phyloP scores from a whole-genome alignment of 179 eudicot genomes.

The Actinidia arguta region DNA sequence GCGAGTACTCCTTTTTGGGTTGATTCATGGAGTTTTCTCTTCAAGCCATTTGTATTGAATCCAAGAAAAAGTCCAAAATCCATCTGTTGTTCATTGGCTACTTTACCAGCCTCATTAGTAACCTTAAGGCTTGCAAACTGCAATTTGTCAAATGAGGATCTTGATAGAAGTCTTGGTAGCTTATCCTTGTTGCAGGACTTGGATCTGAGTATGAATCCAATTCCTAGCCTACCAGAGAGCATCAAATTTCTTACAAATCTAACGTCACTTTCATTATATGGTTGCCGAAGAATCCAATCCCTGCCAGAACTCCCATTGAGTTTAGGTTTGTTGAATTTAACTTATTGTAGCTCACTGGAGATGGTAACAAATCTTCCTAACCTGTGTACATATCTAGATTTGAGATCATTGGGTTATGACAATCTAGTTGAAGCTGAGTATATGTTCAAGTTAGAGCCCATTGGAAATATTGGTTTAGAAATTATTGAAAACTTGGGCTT shows the following conservation, averaged over 20 bases:
- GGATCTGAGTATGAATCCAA: slow-evolving; percentile 25
- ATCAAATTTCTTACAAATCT: slow-evolving; percentile 11
- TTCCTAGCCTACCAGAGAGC: slow-evolving; percentile 18
- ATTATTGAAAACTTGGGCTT: too few relatives aligned
- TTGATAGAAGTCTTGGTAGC: slow-evolving; percentile 17
- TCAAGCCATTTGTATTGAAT: not conserved
- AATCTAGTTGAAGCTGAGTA: too few relatives aligned
- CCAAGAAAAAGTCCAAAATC: not conserved
- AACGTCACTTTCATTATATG: slow-evolving; percentile 8
- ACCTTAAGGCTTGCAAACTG: slow-evolving; percentile 20
- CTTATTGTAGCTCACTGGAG: too few relatives aligned
- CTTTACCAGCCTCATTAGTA: slow-evolving; percentile 23
- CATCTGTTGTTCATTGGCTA: not conserved
- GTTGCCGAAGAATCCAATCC: slow-evolving; percentile 21
- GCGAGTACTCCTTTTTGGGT: not conserved
- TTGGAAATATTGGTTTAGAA: too few relatives aligned
- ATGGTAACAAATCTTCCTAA: too few relatives aligned
- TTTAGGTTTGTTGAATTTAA: not conserved
- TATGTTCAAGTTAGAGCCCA: too few relatives aligned
- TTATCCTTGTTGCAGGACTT: slow-evolving; percentile 23
- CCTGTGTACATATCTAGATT: too few relatives aligned
- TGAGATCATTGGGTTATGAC: too few relatives aligned
- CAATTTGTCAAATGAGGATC: slow-evolving; percentile 17
- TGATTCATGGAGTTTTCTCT: slow-evolving; percentile 2
- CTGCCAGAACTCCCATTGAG: slow-evolving; percentile 20